These are phyloP conservation scores for Scutellaria barbata DNA, from an alignment of 257 asterid species.

Conservation along the genomic window DNA sequence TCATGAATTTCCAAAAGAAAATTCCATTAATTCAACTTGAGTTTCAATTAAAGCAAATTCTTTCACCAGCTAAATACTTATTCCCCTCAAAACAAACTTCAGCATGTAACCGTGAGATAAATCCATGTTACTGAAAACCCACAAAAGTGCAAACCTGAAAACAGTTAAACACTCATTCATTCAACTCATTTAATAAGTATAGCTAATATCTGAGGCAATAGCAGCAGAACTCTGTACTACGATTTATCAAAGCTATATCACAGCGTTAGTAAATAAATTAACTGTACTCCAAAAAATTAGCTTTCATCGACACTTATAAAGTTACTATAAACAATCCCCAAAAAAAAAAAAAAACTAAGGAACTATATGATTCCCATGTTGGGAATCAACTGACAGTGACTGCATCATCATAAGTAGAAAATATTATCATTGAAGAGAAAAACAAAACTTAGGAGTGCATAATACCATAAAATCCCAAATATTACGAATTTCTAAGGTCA, in stretches of 20 bases:
- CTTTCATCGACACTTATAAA: background rate
- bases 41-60: conserved; percentile 6
- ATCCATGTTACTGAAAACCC: conserved; percentile 18
- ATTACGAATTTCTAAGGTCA: conserved; percentile 19
- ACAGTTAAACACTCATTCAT: conserved; percentile 20
- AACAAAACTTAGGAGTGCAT: background rate
- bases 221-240: conserved; percentile 3
- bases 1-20: background rate
- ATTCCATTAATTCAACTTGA: conserved; percentile 12
- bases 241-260: conserved; percentile 18
- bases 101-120: conserved; percentile 19
- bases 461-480: conserved; percentile 24
- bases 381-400: conserved; percentile 17
- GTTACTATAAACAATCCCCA: background rate
- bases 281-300: conserved; percentile 5
- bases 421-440: conserved; percentile 5
- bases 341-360: background rate
- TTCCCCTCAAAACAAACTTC: conserved; percentile 30
- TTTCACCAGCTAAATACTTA: conserved; percentile 3
- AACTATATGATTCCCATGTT: conserved; percentile 4
- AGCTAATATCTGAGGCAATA: conserved; percentile 2
- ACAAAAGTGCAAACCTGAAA: conserved; percentile 11
- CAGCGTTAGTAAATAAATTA: conserved; percentile 9
- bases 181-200: background rate
- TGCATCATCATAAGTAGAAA: conserved; percentile 10